Base-by-base conservation (phyloP, 495 filamentous ascomycete species). In the Talaromyces wortmannii region DNA sequence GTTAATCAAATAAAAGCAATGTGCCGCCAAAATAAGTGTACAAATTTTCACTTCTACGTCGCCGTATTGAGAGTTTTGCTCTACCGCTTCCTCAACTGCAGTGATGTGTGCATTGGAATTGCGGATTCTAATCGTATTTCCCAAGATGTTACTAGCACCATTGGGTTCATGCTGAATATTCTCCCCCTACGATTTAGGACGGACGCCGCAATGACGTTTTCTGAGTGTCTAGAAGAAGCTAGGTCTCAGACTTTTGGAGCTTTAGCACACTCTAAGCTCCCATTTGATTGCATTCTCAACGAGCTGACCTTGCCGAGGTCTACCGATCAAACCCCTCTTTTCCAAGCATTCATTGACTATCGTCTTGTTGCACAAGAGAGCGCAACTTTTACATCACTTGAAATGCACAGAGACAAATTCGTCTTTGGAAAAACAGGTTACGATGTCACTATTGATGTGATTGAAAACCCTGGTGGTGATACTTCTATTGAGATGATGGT, bases 101-200 rank as follows among this genome's bases (percentile, higher is more conserved):
- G 71, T 0, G 63, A 76, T 17, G 31, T 79, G 30, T 69, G 58
- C 44, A 75, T 80, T 33, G 76, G 77, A 4, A 65, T 81, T 10
- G 69, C 66, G 0, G 71, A 76, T 55, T 69, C 64, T 5, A 74
- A 74, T 56, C 67, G 77, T 6, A 59, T 65, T 1, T 57, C 68
- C 17, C 36, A 47, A n/a, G 63, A 63, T 8, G 40, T 72, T 3
- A 40, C 64, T 13, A 51, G 56, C 5, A 74, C 55, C 7, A 57
- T 83, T 13, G 74, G 81, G 8, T 55, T 70, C 32, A 57, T 76
- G 67, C 33, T 80, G 7, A 82, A 84, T 51, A 50, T 81, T 3
- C 63, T 83, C 0, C 68, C 80, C 0, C 31, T 82, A 5, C 64
- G 62, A 1, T 71, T 78, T 58, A 56, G 58, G 7, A 29, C 33